These are phyloP conservation scores for Cordyceps cateniannulata DNA, from an alignment of 2,329 filamentous ascomycete genomes.

Conservation along the genomic window DNA sequence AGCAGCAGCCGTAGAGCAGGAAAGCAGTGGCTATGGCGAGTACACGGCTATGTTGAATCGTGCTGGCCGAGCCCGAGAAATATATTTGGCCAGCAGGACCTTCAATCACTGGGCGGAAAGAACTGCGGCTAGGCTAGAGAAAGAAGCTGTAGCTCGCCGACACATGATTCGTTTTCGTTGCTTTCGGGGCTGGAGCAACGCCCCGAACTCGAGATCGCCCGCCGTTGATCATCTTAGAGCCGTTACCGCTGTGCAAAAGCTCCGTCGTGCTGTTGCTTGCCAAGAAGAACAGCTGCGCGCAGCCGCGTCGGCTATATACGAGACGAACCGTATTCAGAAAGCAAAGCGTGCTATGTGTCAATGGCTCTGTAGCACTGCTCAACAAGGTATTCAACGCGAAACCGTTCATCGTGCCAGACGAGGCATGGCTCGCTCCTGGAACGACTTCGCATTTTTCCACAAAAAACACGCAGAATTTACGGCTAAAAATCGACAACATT, in stretches of 20 bases:
- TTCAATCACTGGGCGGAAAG: slow-evolving; percentile 55
- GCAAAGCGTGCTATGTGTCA: slow-evolving; percentile 18
- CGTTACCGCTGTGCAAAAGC: slow-evolving; percentile 26
- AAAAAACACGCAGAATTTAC: background rate
- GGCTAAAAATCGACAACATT: slow-evolving; percentile 21
- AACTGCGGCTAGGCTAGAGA: slow-evolving; percentile 57
- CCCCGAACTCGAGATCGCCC: slow-evolving; percentile 25
- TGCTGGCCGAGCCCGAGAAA: slow-evolving; percentile 56
- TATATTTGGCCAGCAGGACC: slow-evolving; percentile 46
- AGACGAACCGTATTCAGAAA: slow-evolving; percentile 18
- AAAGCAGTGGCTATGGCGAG: slow-evolving; percentile 4
- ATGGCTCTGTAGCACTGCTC: slow-evolving; percentile 24
- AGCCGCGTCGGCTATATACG: slow-evolving; percentile 19
- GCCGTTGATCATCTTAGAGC: slow-evolving; percentile 25
- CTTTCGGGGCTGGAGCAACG: slow-evolving; percentile 30
- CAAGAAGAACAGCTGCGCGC: slow-evolving; percentile 23
- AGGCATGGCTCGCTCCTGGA: slow-evolving; percentile 20
- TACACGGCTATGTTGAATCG: slow-evolving; percentile 31
- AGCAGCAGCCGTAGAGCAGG: background rate
- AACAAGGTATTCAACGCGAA: slow-evolving; percentile 18
- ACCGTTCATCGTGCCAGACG: slow-evolving; percentile 16
- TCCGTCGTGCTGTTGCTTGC: slow-evolving; percentile 23
- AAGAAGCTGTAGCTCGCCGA: slow-evolving; percentile 60
- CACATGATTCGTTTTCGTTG: slow-evolving; percentile 58
- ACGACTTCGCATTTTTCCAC: slow-evolving; percentile 9